Percentiles rank a stretch among this genome's conserved stretches.
These are phyloP conservation scores for Ormosia semicastrata DNA, from an alignment of 306 rosid species.

Conservation along the genomic window DNA sequence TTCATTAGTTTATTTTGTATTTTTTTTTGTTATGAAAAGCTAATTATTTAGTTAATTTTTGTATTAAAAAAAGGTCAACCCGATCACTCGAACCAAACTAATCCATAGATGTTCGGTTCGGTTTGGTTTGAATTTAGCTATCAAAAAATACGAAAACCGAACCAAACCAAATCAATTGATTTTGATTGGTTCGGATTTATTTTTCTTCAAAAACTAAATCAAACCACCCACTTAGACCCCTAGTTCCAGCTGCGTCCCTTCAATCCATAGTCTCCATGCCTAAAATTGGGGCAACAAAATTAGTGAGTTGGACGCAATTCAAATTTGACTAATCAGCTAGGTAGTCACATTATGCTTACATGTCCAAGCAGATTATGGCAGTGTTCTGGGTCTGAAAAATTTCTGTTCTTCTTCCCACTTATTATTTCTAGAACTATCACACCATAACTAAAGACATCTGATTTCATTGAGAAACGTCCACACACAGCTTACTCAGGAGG, in stretches of 20 bases:
- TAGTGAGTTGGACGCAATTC: background rate
- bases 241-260: background rate
- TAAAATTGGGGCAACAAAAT: background rate
- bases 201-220: too few relatives aligned
- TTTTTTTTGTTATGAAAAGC: too few relatives aligned
- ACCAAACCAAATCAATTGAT: too few relatives aligned
- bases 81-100: too few relatives aligned
- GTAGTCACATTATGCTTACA: background rate
- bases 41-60: too few relatives aligned
- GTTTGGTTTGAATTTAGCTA: too few relatives aligned
- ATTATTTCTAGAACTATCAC: conserved; percentile 3
- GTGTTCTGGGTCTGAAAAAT: background rate
- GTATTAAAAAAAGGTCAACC: too few relatives aligned
- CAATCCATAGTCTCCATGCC: conserved; percentile 14
- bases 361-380: conserved; percentile 5
- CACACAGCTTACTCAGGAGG: conserved; percentile 11
- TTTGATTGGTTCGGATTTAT: too few relatives aligned
- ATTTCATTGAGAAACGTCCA: conserved; percentile 4
- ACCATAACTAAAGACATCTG: conserved; percentile 16
- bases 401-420: background rate
- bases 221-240: too few relatives aligned
- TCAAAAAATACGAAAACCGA: too few relatives aligned
- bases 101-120: too few relatives aligned
- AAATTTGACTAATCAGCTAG: background rate
- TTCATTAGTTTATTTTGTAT: too few relatives aligned